These are phyloP conservation scores for Ochetophila trinervis DNA, from an alignment of 306 rosid genomes.

Conservation along the genomic window DNA sequence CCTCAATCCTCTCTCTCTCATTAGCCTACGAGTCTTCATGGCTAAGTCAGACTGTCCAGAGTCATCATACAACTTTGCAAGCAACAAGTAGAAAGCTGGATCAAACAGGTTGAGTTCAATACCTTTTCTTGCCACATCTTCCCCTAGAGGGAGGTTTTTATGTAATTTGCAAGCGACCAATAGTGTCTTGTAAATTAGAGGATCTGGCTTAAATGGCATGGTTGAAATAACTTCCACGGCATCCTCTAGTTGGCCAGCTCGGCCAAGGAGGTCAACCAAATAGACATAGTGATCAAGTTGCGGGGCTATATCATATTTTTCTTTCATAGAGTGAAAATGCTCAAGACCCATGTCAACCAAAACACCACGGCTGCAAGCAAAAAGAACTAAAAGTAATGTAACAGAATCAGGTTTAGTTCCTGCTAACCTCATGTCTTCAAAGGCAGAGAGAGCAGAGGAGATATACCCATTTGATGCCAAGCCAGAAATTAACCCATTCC, in stretches of 20 bases:
- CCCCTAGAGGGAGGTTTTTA: constrained; percentile 50
- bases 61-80: constrained; percentile 56
- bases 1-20: constrained; percentile 58
- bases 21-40: constrained; percentile 45
- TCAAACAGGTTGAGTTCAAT: constrained; percentile 57
- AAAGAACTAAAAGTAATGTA: constrained; percentile 47
- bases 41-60: constrained; percentile 44
- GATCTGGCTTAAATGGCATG: constrained; percentile 54
- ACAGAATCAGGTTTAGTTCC: constrained; percentile 52
- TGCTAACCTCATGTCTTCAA: constrained; percentile 62
- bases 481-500: constrained; percentile 63
- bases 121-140: constrained; percentile 62
- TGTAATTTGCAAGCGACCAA: constrained; percentile 58
- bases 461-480: constrained; percentile 45
- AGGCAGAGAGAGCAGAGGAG: constrained; percentile 51
- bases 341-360: constrained; percentile 54
- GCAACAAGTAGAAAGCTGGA: constrained; percentile 53
- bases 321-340: constrained; percentile 54
- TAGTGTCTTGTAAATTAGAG: constrained; percentile 49
- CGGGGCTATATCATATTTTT: constrained; percentile 39
- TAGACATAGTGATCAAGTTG: constrained; percentile 51
- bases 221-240: constrained; percentile 50
- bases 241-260: constrained; percentile 61
- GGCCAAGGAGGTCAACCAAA: constrained; percentile 60
- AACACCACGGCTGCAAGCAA: constrained; percentile 62